phyloP scores from a whole-genome alignment of 2,329 filamentous ascomycete species.

The Aspergillus sojae region DNA sequence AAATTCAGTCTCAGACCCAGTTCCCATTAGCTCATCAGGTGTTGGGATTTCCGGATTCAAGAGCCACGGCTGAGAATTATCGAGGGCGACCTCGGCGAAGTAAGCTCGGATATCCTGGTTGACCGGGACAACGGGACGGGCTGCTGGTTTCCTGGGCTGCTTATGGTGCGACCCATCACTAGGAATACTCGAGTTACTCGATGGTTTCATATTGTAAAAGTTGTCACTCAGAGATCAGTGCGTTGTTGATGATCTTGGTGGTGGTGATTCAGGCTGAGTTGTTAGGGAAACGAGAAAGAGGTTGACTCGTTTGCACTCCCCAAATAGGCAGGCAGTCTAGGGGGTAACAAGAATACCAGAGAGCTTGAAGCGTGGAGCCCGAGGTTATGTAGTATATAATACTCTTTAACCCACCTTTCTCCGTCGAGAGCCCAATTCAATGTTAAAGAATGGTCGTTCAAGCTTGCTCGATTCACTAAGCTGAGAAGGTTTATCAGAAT shows the following conservation, averaged over 20 bases:
- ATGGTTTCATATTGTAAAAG: not conserved
- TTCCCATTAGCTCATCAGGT: constrained; percentile 40
- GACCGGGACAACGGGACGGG: constrained; percentile 10
- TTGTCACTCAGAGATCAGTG: not conserved
- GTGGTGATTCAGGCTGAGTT: not conserved
- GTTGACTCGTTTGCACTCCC: not conserved
- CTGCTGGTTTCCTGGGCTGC: not conserved
- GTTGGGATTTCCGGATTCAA: constrained; percentile 45
- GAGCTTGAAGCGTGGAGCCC: not conserved
- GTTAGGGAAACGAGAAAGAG: not conserved
- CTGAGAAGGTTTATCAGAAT: no score
- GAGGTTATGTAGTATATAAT: not conserved
- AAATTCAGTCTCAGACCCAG: constrained; percentile 20
- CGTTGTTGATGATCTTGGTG: not conserved
- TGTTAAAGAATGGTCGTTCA: no score
- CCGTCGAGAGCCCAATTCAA: not conserved
- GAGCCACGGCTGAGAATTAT: constrained; percentile 34
- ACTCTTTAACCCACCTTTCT: not conserved
- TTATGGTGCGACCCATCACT: not conserved
- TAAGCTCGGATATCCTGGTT: constrained; percentile 36
- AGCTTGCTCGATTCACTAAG: not conserved
- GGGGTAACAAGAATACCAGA: not conserved
- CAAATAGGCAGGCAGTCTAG: not conserved
- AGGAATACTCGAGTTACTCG: not conserved
- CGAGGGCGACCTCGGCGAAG: constrained; percentile 22